These are phyloP conservation scores for Nicotiana benthamiana DNA, from an alignment of 257 asterid genomes.

Conservation along the genomic window DNA sequence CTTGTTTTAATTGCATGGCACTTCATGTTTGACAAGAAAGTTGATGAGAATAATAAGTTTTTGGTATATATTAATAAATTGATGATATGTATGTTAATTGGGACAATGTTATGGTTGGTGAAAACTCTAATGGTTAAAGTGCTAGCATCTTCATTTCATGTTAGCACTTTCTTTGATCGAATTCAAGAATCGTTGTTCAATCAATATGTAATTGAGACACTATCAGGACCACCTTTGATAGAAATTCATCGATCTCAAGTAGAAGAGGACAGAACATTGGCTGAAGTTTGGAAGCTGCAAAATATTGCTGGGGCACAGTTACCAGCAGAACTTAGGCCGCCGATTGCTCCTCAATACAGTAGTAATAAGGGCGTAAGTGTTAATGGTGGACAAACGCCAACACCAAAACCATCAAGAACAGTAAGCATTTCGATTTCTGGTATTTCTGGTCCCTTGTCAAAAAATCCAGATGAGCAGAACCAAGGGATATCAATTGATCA, in stretches of 20 bases:
- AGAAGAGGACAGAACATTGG: slow-evolving; percentile 59
- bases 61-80: slow-evolving; percentile 48
- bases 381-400: slow-evolving; percentile 35
- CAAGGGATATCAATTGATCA: slow-evolving; percentile 50
- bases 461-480: slow-evolving; percentile 33
- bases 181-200: slow-evolving; percentile 78
- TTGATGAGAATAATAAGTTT: slow-evolving; percentile 44
- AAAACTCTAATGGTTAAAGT: slow-evolving; percentile 94
- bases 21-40: slow-evolving; percentile 50
- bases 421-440: slow-evolving; percentile 28
- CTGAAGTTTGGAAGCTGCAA: slow-evolving; percentile 63
- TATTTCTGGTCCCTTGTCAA: slow-evolving; percentile 36
- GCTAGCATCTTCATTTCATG: slow-evolving; percentile 91
- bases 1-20: slow-evolving; percentile 81
- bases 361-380: slow-evolving; percentile 4
- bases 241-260: slow-evolving; percentile 49
- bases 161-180: slow-evolving; percentile 86
- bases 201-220: slow-evolving; percentile 72
- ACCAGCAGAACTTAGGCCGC: slow-evolving; percentile 57
- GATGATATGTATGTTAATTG: slow-evolving; percentile 70
- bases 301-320: slow-evolving; percentile 58
- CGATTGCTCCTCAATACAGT: slow-evolving; percentile 13
- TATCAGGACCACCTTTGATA: slow-evolving; percentile 65
- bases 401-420: slow-evolving; percentile 42
- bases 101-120: slow-evolving; percentile 60